Conservation (phyloP, 2,329 filamentous ascomycete genomes). For the Cordyceps fumosorosea region DNA sequence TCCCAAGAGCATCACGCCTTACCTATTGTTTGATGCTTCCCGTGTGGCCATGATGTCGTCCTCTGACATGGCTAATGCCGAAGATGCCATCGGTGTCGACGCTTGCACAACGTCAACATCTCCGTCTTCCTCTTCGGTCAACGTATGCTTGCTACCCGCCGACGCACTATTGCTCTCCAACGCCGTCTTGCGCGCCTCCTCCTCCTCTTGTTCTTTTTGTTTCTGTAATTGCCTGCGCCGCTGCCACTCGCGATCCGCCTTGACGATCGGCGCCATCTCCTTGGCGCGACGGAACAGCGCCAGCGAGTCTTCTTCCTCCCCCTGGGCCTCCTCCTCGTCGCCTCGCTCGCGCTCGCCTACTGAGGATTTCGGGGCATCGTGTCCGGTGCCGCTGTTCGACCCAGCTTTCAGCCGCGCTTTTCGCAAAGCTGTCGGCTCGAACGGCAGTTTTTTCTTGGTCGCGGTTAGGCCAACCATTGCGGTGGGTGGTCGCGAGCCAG, state of each 20-base stretch:
- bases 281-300: conserved; percentile 45
- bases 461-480: conserved; percentile 26
- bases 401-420: conserved; percentile 18
- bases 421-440: conserved; percentile 42
- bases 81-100: conserved; percentile 18
- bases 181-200: conserved; percentile 8
- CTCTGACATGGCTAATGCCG: not conserved
- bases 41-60: not conserved
- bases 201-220: conserved; percentile 13
- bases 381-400: conserved; percentile 17
- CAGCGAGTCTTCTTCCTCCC: conserved; percentile 29
- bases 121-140: not conserved
- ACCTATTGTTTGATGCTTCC: not conserved
- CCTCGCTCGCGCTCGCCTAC: not conserved
- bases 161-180: too few species aligned
- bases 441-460: conserved; percentile 39
- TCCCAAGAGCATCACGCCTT: not conserved
- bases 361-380: conserved; percentile 10
- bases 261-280: conserved; percentile 40
- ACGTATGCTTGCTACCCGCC: not conserved
- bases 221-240: conserved; percentile 20
- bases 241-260: conserved; percentile 34
- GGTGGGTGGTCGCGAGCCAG: not conserved
- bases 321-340: conserved; percentile 20
- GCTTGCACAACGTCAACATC: not conserved